Evolutionary conservation across 441 rosid species (phyloP), one percentile per base, ranked within the genome.

Genomic region (Kokia cookei): DNA sequence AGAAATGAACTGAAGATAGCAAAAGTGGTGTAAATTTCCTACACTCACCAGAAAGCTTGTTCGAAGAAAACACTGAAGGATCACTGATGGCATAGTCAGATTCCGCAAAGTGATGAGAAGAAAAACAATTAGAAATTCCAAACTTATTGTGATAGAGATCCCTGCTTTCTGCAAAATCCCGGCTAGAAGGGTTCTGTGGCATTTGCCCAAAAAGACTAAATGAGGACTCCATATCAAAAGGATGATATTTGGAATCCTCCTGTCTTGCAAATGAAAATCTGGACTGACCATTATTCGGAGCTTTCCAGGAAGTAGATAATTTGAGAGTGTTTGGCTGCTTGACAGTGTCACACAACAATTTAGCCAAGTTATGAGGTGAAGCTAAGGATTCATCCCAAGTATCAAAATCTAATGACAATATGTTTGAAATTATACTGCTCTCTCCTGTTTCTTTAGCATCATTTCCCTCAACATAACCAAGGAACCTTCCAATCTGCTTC

Each of bases 241-340:
- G 70, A 70, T 86, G 91, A 75, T 81, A 82, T 72, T 75, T 80
- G 8, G 88, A 69, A 59, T 87, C 94, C 63, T 89, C 97, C 63
- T 89, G 91, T 77, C 94, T 88, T 0, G 99, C 99, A 82, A 96
- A 92, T 27, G 98, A 96, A 84, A 96, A 93, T 84, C 96, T 89
- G 67, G 99, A 93, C 85, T 96, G 99, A 77, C 74, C 80, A 74
- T 79, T 91, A 74, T 82, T 86, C 64, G 85, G 92, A 26, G 58
- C 82, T 83, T 89, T 92, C 83, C 88, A 84, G 55, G 88, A 84
- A 86, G 79, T 76, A 3, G 90, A 77, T 71, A 80, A 62, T 73
- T 77, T 85, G 57, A 86, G 79, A 71, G 89, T 81, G 75, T 80
- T 86, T 67, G 87, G 78, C 54, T 83, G 85, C 74, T 73, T 83